Percentiles rank a stretch among this genome's conserved stretches.
These are phyloP conservation scores for Fusarium liriodendri DNA, from an alignment of 2,329 filamentous ascomycete genomes.

Conservation along the genomic window DNA sequence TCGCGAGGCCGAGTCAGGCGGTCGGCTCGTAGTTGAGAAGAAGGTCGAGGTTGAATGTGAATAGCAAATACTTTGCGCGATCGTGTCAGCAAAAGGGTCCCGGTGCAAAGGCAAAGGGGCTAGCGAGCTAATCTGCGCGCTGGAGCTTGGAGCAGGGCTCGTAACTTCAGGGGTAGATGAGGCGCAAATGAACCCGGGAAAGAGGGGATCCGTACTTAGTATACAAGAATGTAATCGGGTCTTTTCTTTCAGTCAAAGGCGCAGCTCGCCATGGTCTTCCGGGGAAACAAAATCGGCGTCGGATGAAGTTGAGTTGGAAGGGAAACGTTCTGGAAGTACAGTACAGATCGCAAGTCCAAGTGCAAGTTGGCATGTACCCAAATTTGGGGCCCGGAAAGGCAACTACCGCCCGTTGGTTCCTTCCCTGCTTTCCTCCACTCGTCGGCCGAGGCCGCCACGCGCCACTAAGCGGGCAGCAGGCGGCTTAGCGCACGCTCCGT, in stretches of 20 bases:
- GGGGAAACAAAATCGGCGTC: conserved; percentile 20
- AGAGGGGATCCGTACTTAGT: conserved; percentile 38
- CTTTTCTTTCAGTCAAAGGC: conserved; percentile 25
- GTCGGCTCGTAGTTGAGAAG: conserved; percentile 23
- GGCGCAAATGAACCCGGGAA: not conserved
- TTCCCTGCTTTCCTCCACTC: conserved; percentile 14
- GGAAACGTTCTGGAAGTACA: conserved; percentile 42
- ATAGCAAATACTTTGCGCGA: conserved; percentile 36
- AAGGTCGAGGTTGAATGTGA: conserved; percentile 32
- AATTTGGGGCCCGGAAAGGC: conserved; percentile 34
- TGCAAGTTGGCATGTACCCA: conserved; percentile 47
- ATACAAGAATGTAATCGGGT: conserved; percentile 39
- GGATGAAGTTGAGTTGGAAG: conserved; percentile 32
- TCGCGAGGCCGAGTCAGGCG: conserved; percentile 42
- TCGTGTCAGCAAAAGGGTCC: conserved; percentile 40
- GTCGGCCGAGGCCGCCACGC: conserved; percentile 24
- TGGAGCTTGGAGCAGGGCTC: conserved; percentile 27
- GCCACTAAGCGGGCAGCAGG: conserved; percentile 13
- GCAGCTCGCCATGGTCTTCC: conserved; percentile 38
- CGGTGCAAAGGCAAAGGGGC: conserved; percentile 42
- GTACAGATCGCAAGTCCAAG: conserved; percentile 45
- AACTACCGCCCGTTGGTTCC: conserved; percentile 32
- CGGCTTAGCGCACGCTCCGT: conserved; percentile 10
- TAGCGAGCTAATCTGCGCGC: conserved; percentile 35
- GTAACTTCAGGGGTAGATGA: conserved; percentile 36